These are phyloP conservation scores for Cryomyces minteri DNA, from an alignment of 495 filamentous ascomycete species.

Conservation along the genomic window DNA sequence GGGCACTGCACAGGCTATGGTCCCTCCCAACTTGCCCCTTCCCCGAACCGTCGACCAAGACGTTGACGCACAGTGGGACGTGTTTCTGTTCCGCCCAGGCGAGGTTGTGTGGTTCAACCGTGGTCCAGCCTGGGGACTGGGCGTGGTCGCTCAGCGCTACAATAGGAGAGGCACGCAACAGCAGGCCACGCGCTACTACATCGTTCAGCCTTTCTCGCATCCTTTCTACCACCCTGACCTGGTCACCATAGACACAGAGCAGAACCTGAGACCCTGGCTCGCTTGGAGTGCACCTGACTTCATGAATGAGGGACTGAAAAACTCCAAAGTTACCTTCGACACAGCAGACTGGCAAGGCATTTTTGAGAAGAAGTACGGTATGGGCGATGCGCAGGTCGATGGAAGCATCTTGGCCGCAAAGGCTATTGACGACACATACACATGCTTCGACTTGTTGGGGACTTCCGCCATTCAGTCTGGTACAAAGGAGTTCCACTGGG, in stretches of 20 bases:
- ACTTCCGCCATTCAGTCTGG: constrained; percentile 20
- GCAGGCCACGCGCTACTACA: constrained; percentile 15
- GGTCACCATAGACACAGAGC: constrained; percentile 21
- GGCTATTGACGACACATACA: constrained; percentile 34
- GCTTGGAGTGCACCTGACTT: constrained; percentile 38
- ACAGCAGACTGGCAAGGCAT: constrained; percentile 32
- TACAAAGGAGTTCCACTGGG: constrained; percentile 25
- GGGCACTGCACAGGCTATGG: constrained; percentile 7
- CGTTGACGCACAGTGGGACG: constrained; percentile 23
- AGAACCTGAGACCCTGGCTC: constrained; percentile 35
- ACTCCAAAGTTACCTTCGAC: constrained; percentile 24
- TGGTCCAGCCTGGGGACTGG: constrained; percentile 36
- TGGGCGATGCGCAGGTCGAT: constrained; percentile 34
- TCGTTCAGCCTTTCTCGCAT: constrained; percentile 34
- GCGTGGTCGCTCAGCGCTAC: constrained; percentile 25
- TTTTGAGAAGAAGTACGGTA: constrained; percentile 20
- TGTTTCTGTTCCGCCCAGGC: constrained; percentile 35
- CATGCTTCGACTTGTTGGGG: constrained; percentile 28
- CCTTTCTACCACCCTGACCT: constrained; percentile 20
- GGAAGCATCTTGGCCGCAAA: constrained; percentile 42
- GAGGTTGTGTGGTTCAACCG: constrained; percentile 43
- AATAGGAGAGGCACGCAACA: constrained; percentile 9
- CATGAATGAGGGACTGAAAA: constrained; percentile 14
- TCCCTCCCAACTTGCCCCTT: constrained; percentile 21
- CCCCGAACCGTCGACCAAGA: constrained; percentile 24